Conservation (phyloP, 495 filamentous ascomycete genomes). For the Tricharina praecox region DNA sequence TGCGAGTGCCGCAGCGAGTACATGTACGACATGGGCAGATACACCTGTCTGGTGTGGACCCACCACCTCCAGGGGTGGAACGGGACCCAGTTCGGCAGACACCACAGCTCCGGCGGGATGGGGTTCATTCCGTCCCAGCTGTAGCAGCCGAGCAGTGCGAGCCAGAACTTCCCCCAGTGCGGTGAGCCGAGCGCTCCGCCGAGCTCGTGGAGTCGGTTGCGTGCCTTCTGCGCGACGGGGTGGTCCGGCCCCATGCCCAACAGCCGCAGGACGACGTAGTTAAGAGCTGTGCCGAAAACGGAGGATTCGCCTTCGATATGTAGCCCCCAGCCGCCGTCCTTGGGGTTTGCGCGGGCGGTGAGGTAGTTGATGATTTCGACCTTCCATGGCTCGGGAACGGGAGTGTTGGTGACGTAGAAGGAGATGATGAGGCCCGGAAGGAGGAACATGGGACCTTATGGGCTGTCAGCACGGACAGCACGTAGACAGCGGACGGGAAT, state of each 20-base stretch:
- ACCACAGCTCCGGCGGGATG: conserved; percentile 82
- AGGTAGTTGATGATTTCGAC: conserved; percentile 91
- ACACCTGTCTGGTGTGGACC: conserved; percentile 92
- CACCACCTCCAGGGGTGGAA: conserved; percentile 96
- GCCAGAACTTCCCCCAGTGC: conserved; percentile 93
- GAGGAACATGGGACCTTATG: conserved; percentile 50
- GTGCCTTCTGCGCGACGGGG: conserved; percentile 69
- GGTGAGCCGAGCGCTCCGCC: conserved; percentile 73
- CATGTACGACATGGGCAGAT: conserved; percentile 77
- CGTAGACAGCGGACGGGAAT: neutral
- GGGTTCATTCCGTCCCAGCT: conserved; percentile 90
- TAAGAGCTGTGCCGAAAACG: conserved; percentile 77
- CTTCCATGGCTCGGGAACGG: conserved; percentile 60
- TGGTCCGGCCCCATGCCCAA: conserved; percentile 84
- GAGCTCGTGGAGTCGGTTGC: conserved; percentile 63
- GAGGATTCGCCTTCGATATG: conserved; percentile 93
- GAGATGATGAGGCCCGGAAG: conserved; percentile 68
- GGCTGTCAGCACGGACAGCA: conserved; percentile 26
- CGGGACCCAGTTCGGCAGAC: conserved; percentile 88
- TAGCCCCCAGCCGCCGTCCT: conserved; percentile 90
- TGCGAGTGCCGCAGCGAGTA: conserved; percentile 63
- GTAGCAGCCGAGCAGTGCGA: conserved; percentile 65
- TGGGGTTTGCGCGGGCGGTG: conserved; percentile 66
- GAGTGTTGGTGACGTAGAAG: conserved; percentile 83
- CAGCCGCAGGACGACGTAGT: conserved; percentile 69